Base-by-base conservation (phyloP, 2,329 filamentous ascomycete genomes). In the Fonsecaea monophora region DNA sequence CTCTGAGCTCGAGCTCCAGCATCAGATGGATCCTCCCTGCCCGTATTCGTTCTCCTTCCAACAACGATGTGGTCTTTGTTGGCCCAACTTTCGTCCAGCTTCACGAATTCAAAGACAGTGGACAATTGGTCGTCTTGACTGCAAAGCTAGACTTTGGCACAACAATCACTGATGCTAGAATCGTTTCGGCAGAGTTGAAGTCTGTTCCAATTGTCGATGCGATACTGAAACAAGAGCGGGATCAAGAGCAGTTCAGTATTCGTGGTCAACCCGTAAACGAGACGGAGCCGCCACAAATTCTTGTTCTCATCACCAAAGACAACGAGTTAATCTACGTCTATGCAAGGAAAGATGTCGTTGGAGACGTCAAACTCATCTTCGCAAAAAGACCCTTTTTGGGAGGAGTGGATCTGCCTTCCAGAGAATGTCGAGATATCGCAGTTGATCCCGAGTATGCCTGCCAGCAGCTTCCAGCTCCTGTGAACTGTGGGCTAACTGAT, bases 11-110 rank as follows among this genome's bases (percentile, higher is more conserved):
- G 61, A 96, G 91, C 69, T 91, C 94, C 1, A 82, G 90, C 40
- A 85, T 90, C 64, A 89, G 90, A 74, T 90, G 86, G 82, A 90
- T 97, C 53, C 81, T 97, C 13, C 91, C 93, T 12, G 92, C 89
- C n/a, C 87, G 89, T 67, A 82, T 98, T 66, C 86, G 94, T 65
- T 89, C 89, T 63, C 82, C 84, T 60, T 78, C 84, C 53, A 83
- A 88, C 67, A 93, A 95, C 72, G 94, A 98, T 80, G 87, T 97
- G 70, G 89, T 94, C 42, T 92, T 97, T 73, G 85, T 99, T 65
- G 92, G 93, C 62, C 90, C 96, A 71, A 86, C 90, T 69, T 92
- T 88, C 72, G 85, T 99, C 53, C 90, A 94, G 71, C 87, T 98
- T 70, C 90, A 89, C 73, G 90, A 96, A 76, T 85, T 95, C 25